phyloP scores from a whole-genome alignment of 768 basidiomycete species.

The Suillus weaverae region DNA sequence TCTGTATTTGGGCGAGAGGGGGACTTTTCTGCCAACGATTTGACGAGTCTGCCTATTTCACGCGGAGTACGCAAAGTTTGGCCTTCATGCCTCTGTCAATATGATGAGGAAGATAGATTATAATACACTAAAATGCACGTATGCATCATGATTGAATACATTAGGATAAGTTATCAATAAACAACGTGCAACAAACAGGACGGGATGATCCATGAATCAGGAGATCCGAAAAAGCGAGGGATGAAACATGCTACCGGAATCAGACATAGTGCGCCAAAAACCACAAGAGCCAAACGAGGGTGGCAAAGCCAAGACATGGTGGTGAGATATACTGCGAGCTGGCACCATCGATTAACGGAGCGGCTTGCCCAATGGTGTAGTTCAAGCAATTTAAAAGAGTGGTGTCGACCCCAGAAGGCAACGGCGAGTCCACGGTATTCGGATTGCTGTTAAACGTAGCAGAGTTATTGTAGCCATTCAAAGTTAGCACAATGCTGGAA shows the following conservation, averaged over 20 bases:
- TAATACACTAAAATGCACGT: not conserved
- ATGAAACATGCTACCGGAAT: not conserved
- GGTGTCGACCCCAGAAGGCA: conserved; percentile 53
- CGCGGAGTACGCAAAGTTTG: not conserved
- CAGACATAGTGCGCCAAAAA: conserved; percentile 1
- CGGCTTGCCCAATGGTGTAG: conserved; percentile 55
- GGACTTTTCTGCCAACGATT: not conserved
- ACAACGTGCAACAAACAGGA: not conserved
- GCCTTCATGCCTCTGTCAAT: not conserved
- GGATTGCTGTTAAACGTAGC: conserved; percentile 42
- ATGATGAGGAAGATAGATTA: too few species aligned
- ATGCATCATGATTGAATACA: not conserved
- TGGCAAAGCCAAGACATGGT: conserved; percentile 14
- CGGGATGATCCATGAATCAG: not conserved
- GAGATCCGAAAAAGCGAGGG: not conserved
- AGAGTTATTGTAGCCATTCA: conserved; percentile 70
- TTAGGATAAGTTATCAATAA: not conserved
- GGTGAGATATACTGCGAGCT: conserved; percentile 8
- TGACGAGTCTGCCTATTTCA: not conserved
- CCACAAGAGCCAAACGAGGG: conserved; percentile 20
- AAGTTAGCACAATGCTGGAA: conserved; percentile 58
- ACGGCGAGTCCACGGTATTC: conserved; percentile 44
- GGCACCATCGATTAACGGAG: conserved; percentile 52
- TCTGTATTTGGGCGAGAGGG: not conserved
- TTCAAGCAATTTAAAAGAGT: conserved; percentile 59